These are phyloP conservation scores for Rhizophora mangle DNA, from an alignment of 345 rosid genomes.

Conservation along the genomic window DNA sequence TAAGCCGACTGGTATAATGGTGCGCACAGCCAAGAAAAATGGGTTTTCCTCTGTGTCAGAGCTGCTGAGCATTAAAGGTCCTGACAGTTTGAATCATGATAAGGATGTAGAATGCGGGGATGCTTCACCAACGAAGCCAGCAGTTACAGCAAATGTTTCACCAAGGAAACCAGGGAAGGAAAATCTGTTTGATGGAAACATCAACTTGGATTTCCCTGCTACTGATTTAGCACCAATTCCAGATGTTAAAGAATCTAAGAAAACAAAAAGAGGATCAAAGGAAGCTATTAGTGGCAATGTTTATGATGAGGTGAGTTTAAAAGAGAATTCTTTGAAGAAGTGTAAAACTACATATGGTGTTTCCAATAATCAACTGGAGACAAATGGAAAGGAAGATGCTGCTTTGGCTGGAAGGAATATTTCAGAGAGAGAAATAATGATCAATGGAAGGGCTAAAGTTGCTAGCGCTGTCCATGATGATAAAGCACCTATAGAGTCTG, in stretches of 20 bases:
- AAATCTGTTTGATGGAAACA: conserved; percentile 43
- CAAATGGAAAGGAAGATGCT: conserved; percentile 2
- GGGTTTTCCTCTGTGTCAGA: conserved; percentile 77
- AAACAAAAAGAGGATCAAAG: conserved; percentile 38
- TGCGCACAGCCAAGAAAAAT: conserved; percentile 51
- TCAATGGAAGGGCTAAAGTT: not conserved
- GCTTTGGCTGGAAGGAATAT: not conserved
- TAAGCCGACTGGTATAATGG: conserved; percentile 65
- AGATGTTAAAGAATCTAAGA: conserved; percentile 34
- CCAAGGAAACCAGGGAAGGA: conserved; percentile 51
- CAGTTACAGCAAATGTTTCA: conserved; percentile 30
- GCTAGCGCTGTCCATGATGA: not conserved
- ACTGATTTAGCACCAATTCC: conserved; percentile 12
- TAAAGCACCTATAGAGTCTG: not conserved
- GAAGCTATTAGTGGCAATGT: conserved; percentile 26
- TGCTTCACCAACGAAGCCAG: conserved; percentile 29
- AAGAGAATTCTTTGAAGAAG: conserved; percentile 19
- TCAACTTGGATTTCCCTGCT: conserved; percentile 23
- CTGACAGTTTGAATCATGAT: conserved; percentile 28
- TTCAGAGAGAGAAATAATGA: not conserved
- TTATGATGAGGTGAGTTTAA: conserved; percentile 22
- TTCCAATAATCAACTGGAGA: conserved; percentile 9
- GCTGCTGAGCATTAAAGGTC: conserved; percentile 45
- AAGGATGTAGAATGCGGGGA: conserved; percentile 18
- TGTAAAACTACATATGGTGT: conserved; percentile 12